Evolutionary conservation across 2,329 filamentous ascomycete species (phyloP).

Genomic region (Zymoseptoria ardabiliae): DNA sequence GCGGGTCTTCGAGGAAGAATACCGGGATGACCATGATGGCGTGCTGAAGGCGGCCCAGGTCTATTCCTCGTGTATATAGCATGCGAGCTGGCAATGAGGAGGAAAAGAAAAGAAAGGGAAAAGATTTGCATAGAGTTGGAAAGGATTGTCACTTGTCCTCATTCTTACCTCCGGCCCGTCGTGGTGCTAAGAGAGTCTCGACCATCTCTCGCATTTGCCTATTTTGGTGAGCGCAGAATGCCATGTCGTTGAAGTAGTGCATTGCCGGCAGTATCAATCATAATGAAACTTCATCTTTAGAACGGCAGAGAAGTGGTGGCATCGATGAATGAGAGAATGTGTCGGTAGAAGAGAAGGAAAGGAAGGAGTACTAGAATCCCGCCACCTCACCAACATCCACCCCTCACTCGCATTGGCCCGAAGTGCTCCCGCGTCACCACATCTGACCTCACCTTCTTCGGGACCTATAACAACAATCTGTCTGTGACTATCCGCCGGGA

Average conservation of each 20-base stretch:
- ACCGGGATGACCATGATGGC: constrained; percentile 12
- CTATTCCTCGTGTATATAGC: background rate
- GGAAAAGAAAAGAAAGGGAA: background rate
- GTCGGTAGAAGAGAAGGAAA: background rate
- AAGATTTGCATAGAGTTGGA: background rate
- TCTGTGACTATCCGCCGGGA: background rate
- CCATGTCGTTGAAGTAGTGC: background rate
- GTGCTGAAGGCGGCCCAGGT: background rate
- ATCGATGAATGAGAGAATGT: background rate
- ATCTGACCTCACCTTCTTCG: background rate
- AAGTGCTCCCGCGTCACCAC: background rate
- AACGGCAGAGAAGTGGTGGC: background rate
- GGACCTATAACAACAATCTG: background rate
- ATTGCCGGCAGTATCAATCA: background rate
- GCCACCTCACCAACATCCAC: background rate
- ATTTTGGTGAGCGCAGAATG: background rate
- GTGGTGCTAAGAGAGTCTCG: background rate
- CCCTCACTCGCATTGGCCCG: background rate
- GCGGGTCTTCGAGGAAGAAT: constrained; percentile 12
- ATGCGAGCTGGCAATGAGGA: background rate
- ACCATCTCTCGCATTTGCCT: background rate
- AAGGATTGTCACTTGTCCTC: background rate
- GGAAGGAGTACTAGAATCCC: background rate
- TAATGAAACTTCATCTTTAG: background rate
- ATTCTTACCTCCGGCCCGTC: background rate